Conservation (phyloP, 208 protist species). For the Trypanosoma theileri region DNA sequence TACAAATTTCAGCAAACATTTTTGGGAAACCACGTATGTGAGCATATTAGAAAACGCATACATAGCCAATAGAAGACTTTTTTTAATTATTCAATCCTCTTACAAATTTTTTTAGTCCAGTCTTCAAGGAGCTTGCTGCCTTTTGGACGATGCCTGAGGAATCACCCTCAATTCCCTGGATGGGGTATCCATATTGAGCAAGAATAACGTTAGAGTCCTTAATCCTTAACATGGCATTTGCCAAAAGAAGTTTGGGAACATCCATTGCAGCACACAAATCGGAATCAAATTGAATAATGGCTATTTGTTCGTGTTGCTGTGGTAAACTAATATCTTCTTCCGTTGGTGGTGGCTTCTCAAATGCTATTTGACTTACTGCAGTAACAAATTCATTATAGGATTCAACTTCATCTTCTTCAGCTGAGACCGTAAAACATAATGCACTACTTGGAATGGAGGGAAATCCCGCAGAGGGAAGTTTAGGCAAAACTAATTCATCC, state of each 20-base stretch:
- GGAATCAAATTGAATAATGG: conserved; percentile 70
- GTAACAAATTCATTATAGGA: conserved; percentile 28
- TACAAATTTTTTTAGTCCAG: conserved; percentile 72
- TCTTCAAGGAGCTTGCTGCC: conserved; percentile 61
- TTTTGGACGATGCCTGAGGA: conserved; percentile 48
- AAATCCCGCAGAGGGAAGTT: conserved; percentile 15
- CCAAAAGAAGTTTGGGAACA: conserved; percentile 44
- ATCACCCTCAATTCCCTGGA: conserved; percentile 29
- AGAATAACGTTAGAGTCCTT: conserved; percentile 45
- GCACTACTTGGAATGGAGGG: conserved; percentile 49
- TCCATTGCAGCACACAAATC: conserved; percentile 45
- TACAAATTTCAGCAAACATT: no score
- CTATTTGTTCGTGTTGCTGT: conserved; percentile 38
- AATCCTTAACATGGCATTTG: conserved; percentile 36
- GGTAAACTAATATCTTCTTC: conserved; percentile 27
- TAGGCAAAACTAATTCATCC: conserved; percentile 43
- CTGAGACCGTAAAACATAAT: conserved; percentile 50
- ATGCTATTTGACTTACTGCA: conserved; percentile 29
- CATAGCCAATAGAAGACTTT: no score
- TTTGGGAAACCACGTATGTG: no score
- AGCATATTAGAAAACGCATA: no score
- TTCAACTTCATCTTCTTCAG: conserved; percentile 24
- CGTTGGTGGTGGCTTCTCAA: conserved; percentile 16
- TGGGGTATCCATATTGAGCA: conserved; percentile 56
- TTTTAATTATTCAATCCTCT: conserved; percentile 46